Conservation (phyloP, 441 rosid genomes). For the Viola pubescens region DNA sequence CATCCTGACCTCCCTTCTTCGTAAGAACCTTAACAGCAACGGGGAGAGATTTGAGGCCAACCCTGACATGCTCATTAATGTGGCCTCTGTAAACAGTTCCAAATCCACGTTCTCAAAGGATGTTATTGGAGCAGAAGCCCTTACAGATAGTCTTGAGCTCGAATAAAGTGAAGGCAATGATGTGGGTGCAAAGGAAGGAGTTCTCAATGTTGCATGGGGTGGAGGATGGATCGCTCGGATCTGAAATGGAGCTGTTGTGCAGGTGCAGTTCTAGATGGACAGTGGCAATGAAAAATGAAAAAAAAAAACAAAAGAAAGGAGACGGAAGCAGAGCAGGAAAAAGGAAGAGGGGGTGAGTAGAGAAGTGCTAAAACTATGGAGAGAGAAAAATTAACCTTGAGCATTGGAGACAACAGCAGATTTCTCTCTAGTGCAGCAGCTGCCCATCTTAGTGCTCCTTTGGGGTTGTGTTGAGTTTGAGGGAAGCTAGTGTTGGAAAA, state of each 20-base stretch:
- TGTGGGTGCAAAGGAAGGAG: slow-evolving; percentile 61
- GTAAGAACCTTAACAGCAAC: slow-evolving; percentile 81
- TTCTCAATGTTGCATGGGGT: slow-evolving; percentile 63
- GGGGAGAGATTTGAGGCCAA: slow-evolving; percentile 56
- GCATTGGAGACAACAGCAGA: slow-evolving; percentile 76
- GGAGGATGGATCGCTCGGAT: slow-evolving; percentile 78
- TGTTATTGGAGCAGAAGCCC: slow-evolving; percentile 92
- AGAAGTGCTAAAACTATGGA: too few relatives aligned
- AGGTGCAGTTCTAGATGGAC: slow-evolving; percentile 3
- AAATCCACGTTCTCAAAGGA: slow-evolving; percentile 83
- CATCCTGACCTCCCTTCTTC: slow-evolving; percentile 76
- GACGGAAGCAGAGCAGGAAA: neutral
- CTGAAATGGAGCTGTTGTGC: slow-evolving; percentile 72
- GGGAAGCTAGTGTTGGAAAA: too few relatives aligned
- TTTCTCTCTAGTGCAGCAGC: slow-evolving; percentile 95
- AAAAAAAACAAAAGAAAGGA: too few relatives aligned
- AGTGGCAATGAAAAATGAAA: slow-evolving; percentile 10
- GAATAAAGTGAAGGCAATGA: slow-evolving; percentile 75
- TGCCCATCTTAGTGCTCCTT: slow-evolving; percentile 45
- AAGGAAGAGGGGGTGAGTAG: too few relatives aligned
- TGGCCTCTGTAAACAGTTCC: slow-evolving; percentile 84
- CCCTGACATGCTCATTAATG: slow-evolving; percentile 55
- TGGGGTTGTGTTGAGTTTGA: too few relatives aligned
- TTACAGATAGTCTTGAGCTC: slow-evolving; percentile 96
- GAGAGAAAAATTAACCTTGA: slow-evolving; percentile 45